Base-by-base conservation (phyloP, 208 protist species). In the Crithidia brevicula region DNA sequence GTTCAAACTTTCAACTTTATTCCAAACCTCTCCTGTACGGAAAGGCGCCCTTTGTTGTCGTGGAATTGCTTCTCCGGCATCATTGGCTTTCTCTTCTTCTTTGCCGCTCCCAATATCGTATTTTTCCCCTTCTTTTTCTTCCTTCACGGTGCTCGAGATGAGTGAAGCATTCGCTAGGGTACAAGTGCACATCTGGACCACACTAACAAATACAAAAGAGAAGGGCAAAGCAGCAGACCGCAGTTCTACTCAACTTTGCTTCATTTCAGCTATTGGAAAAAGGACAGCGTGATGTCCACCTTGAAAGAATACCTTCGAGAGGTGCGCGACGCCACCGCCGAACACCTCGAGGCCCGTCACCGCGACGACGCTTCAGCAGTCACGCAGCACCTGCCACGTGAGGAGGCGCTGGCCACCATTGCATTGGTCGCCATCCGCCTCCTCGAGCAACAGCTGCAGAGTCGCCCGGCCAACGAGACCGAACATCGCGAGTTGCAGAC, bases 381-480 rank as follows among this genome's bases (percentile, higher is more conserved):
- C 28, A 63, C 47, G 10, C 47, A 61, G 47, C 63, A 33, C 33
- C 30, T 62, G 33, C 45, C 50, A 28, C 69, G 69, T 8, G 54
- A 68, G 28, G 54, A 88, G 25, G 81, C 78, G 30, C 53, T 88
- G 25, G 47, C 82, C 11, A 53, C 82, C 5, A 38, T 92, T 23
- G 75, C 81, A 28, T 42, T 78, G 28, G 68, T 74, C 20, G 71
- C 83, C 11, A 73, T 89, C 22, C 74, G 81, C 31, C 50, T 77
- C n/a, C 56, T 88, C 22, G 78, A 84, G 72, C 54, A 43, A n/a
- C 34, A 74, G 27, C 36, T 68, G 63, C 45, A 52, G 38, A 51
- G n/a, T 7, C 6, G 22, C 54, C 36, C 22, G 2, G 42, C 45
- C 10, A 38, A 31, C 30, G 42, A 45, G 25, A 53, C 3, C 2